Conservation (phyloP, 108 stramenopile genomes). For the Chaetoceros muelleri region DNA sequence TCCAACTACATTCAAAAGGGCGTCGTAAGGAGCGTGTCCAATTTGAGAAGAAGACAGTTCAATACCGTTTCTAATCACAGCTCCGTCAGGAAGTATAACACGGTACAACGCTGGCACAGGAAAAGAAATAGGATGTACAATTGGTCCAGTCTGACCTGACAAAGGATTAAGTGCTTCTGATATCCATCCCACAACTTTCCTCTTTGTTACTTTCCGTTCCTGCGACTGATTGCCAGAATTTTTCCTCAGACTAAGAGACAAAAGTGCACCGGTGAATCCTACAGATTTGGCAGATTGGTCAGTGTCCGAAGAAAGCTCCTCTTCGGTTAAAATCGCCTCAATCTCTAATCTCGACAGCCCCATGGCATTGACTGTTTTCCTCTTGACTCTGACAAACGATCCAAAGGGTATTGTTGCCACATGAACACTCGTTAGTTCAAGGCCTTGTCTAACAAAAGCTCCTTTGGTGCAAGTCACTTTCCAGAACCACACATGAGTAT, state of each 20-base stretch:
- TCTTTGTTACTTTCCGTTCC: neutral
- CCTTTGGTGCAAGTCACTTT: constrained; percentile 62
- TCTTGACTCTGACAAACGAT: constrained; percentile 41
- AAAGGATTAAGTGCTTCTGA: constrained; percentile 82
- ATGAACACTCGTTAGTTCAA: constrained; percentile 56
- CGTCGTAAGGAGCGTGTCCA: constrained; percentile 33
- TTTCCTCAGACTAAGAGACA: neutral
- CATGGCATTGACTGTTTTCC: constrained; percentile 56
- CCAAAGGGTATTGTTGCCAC: constrained; percentile 59
- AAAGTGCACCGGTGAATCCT: neutral
- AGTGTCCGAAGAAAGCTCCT: neutral
- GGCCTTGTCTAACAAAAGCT: constrained; percentile 63
- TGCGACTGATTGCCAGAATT: neutral
- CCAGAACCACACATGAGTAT: constrained; percentile 42
- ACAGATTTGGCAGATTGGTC: neutral
- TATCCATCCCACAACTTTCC: constrained; percentile 60
- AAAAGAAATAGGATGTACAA: constrained; percentile 59
- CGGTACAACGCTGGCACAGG: constrained; percentile 51
- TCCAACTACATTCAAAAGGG: constrained; percentile 39
- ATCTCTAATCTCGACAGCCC: constrained; percentile 59
- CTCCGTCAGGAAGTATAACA: constrained; percentile 39
- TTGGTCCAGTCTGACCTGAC: constrained; percentile 62
- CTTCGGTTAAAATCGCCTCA: constrained; percentile 7
- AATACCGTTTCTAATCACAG: constrained; percentile 50
- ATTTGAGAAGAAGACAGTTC: constrained; percentile 65